Base-by-base conservation (phyloP, 2,329 filamentous ascomycete species). In the Penicillium aurantiogriseum region DNA sequence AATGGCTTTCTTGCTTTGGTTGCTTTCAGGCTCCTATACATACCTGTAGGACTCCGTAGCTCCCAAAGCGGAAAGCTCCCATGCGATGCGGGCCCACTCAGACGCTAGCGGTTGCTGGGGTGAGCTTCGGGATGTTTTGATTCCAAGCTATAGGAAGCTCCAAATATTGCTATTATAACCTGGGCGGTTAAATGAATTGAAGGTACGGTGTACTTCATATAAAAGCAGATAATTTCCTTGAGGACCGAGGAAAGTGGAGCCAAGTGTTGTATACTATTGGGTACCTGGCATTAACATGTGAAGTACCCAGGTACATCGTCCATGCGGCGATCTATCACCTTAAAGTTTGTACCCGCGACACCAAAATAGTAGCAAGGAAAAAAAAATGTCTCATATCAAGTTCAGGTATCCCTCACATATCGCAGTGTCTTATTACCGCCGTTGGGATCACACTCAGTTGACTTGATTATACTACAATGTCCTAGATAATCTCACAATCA, bases 371-470 rank as follows among this genome's bases (percentile, higher is more conserved):
- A 59, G 23, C 44, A 27, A 52, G 49, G 36, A 25, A 36, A 51
- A 58, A 21, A 29, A 65, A 66, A 63, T 67, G 62, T 52, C 63
- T 67, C 64, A 66, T 63, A 61, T 47, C 44, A 43, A 25, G 25
- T 29, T n/a, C 13, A 43, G 17, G 40, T 49, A 51, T 45, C 38
- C 46, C 39, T 54, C 48, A 50, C 48, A 49, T 50, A 29, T 42
- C 17, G 23, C 25, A 21, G 17, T 40, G 11, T 29, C 9, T 15
- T 27, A 46, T 44, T 25, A 35, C 10, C 29, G 19, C 35, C n/a
- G 19, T 2, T 47, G 15, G 11, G n/a, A 46, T 52, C 43, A 33
- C 36, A 29, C 49, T 33, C 27, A 19, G 25, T 43, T 33, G 27
- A 6, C 3, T 23, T 27, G 0, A 29, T 21, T 19, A 51, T 31